A percentile compares a stretch with the other conserved stretches of the same genome.
Conservation (phyloP, 2,329 filamentous ascomycete species). For the Trichoderma citrinoviride region DNA sequence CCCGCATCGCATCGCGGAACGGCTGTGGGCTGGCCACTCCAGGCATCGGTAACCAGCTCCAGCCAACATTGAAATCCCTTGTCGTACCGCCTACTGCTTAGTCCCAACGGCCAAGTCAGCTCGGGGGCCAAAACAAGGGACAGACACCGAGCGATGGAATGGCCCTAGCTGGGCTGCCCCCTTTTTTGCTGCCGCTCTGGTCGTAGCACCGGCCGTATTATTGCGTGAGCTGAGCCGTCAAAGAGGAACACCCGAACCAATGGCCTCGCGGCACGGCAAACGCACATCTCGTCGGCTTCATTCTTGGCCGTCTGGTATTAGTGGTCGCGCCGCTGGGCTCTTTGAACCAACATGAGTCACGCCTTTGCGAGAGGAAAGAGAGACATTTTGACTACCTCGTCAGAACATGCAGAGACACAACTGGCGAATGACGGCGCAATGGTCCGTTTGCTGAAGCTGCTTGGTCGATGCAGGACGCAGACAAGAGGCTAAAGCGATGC, state of each 20-base stretch:
- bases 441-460: not conserved
- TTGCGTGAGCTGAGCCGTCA: slow-evolving; percentile 13
- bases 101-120: not conserved
- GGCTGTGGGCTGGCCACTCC: slow-evolving; percentile 12
- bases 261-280: not conserved
- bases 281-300: not conserved
- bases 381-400: not conserved
- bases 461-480: not conserved
- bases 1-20: not conserved
- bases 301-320: not conserved
- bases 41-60: slow-evolving; percentile 3
- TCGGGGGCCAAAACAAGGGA: slow-evolving; percentile 8
- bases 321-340: not conserved
- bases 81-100: too few relatives aligned
- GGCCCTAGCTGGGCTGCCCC: not conserved
- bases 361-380: not conserved
- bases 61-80: not conserved
- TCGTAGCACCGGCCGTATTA: not conserved
- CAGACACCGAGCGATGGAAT: slow-evolving; percentile 3
- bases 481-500: not conserved
- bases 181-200: slow-evolving; percentile 5
- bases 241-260: not conserved
- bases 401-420: not conserved
- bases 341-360: slow-evolving; percentile 13
- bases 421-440: not conserved